Evolutionary conservation across 1,284 basidiomycete species (phyloP), one percentile per base, ranked within the genome.

Genomic region (Coriolopsis trogii): DNA sequence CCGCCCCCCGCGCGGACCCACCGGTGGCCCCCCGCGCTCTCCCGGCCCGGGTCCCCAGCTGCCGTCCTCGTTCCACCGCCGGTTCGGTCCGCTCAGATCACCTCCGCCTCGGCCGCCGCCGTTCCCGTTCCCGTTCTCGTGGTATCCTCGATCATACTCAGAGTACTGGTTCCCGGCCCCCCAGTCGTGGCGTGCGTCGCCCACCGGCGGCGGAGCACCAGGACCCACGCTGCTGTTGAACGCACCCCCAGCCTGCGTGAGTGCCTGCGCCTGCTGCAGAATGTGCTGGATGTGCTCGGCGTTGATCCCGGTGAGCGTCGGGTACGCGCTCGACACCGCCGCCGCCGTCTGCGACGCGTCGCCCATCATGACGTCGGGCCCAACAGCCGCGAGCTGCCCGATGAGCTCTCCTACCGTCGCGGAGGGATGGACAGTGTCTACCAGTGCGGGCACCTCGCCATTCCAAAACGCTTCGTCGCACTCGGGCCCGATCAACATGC

Each of bases 401-500:
- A 89, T 81, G 42, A 89, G 76, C 59, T 87, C 85, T 34, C 85
- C 81, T 36, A 88, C 85, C 20, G 82, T 81, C 53, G 73, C 70
- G 31, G 72, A 63, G 13, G 71, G 70, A 7, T 30, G 24, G 24
- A 44, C 26, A 20, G 62, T 49, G 56, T 67, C 63, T 15, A 70
- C 61, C 34, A 64, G 63, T 25, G 71, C 63, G 60, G 73, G 54
- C 68, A 67, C 69, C 21, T 64, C 75, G 28, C 71, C 75, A 63
- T 70, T 78, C 82, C 82, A 84, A 70, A 87, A 84, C 49, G 85
- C 64, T 31, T 74, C 70, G 59, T 91, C 87, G 50, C 80, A 77
- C 42, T 89, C 86, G 16, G 80, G 73, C 21, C 89, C 89, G 30
- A 80, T 76, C 23, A 82, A 77, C 87, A 92, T 91, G 44, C 70